phyloP scores from a whole-genome alignment of 208 protist genomes.

The Porcisia hertigi region DNA sequence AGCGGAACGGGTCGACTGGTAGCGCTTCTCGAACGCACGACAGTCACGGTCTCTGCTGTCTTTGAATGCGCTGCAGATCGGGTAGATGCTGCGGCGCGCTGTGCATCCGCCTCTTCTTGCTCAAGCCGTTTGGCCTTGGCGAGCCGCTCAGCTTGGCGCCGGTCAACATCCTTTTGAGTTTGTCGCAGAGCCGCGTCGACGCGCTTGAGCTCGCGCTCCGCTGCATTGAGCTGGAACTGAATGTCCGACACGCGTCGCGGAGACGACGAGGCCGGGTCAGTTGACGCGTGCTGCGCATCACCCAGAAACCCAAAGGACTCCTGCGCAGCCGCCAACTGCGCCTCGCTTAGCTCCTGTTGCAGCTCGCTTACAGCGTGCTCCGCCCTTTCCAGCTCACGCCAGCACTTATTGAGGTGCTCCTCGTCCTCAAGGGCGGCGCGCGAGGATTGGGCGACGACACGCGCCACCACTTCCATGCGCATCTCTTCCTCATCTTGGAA shows the following conservation, averaged over 20 bases:
- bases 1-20: conserved; percentile 1
- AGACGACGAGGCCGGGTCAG: background rate
- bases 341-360: conserved; percentile 25
- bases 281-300: background rate
- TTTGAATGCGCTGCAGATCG: conserved; percentile 2
- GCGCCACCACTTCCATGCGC: conserved; percentile 54
- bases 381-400: conserved; percentile 38
- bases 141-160: conserved; percentile 34
- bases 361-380: conserved; percentile 30
- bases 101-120: conserved; percentile 10
- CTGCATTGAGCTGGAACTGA: conserved; percentile 44
- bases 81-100: conserved; percentile 2
- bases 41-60: background rate
- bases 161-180: conserved; percentile 46
- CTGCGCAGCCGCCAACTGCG: conserved; percentile 14
- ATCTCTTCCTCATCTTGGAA: conserved; percentile 64
- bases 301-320: conserved; percentile 4
- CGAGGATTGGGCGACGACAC: conserved; percentile 39
- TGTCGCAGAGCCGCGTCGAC: conserved; percentile 35
- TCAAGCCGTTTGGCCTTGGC: conserved; percentile 30
- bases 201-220: conserved; percentile 42
- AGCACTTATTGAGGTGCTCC: conserved; percentile 37
- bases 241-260: conserved; percentile 20
- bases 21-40: background rate
- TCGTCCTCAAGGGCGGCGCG: conserved; percentile 48